Conservation (phyloP, 148 eudicot genomes). For the Euryodendron excelsum region DNA sequence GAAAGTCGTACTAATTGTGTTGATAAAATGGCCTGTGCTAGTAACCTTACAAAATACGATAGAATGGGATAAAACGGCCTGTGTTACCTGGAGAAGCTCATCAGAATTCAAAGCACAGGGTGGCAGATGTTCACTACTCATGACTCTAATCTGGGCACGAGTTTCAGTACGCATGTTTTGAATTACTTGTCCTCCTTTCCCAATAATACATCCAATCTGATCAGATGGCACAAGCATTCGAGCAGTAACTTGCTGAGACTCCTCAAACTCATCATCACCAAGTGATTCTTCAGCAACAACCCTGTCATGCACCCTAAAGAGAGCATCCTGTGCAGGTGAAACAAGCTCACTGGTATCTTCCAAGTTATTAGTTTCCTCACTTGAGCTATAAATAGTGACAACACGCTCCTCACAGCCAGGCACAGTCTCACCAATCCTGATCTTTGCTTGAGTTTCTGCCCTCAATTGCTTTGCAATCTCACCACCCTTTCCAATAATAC, state of each 20-base stretch:
- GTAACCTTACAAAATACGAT: background rate
- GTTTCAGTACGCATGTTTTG: constrained; percentile 78
- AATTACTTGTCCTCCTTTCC: constrained; percentile 91
- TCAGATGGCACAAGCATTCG: constrained; percentile 83
- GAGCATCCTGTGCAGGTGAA: constrained; percentile 86
- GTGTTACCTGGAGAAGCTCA: constrained; percentile 83
- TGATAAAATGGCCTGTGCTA: constrained; percentile 11
- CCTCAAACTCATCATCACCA: constrained; percentile 64
- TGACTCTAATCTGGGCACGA: constrained; percentile 71
- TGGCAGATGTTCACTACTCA: constrained; percentile 77
- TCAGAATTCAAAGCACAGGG: constrained; percentile 78
- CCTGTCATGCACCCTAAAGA: constrained; percentile 78
- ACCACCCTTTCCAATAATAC: constrained; percentile 95
- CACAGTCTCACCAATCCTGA: constrained; percentile 80
- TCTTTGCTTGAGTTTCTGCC: constrained; percentile 68
- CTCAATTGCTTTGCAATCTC: constrained; percentile 83
- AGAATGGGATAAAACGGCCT: background rate
- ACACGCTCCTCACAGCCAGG: constrained; percentile 89
- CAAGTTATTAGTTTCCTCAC: constrained; percentile 67
- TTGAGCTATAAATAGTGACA: constrained; percentile 67
- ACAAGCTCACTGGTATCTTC: constrained; percentile 48
- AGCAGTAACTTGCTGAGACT: constrained; percentile 51
- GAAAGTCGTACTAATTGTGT: background rate
- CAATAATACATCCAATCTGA: constrained; percentile 94
- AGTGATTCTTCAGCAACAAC: constrained; percentile 66